Percentiles rank a stretch among this genome's conserved stretches.
Evolutionary conservation across 1,284 basidiomycete genomes (phyloP).

Genomic region (Trametes versicolor): DNA sequence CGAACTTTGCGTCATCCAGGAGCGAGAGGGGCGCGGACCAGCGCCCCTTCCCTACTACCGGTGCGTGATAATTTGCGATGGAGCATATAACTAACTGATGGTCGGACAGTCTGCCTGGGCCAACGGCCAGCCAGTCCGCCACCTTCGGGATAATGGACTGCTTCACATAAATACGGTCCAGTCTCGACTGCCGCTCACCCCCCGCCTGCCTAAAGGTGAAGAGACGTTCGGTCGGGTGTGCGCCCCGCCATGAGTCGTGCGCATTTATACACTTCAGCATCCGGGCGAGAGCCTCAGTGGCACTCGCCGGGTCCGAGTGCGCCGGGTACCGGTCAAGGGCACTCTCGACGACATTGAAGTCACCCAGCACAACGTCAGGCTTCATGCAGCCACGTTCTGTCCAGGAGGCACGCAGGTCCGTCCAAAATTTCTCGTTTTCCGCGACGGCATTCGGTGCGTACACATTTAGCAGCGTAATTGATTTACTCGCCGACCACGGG

Average conservation of each 20-base stretch:
- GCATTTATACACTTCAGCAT: constrained; percentile 28
- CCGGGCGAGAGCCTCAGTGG: constrained; percentile 1
- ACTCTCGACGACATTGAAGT: constrained; percentile 54
- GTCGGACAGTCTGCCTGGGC: not conserved
- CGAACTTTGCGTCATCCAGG: constrained; percentile 34
- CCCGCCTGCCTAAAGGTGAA: constrained; percentile 43
- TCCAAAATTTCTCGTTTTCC: constrained; percentile 46
- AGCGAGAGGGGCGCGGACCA: constrained; percentile 41
- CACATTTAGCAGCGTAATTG: constrained; percentile 41
- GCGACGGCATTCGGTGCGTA: constrained; percentile 48
- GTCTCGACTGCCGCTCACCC: constrained; percentile 40
- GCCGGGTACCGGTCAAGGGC: constrained; percentile 46
- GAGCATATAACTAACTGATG: constrained; percentile 37
- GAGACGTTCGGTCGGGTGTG: constrained; percentile 36
- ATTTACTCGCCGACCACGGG: constrained; percentile 33
- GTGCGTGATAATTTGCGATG: constrained; percentile 35
- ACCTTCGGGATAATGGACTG: constrained; percentile 37
- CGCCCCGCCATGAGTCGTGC: constrained; percentile 47
- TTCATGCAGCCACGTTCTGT: constrained; percentile 8
- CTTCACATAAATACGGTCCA: constrained; percentile 43
- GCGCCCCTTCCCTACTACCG: constrained; percentile 43
- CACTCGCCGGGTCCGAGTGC: constrained; percentile 31
- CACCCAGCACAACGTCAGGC: constrained; percentile 49
- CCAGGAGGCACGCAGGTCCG: constrained; percentile 26
- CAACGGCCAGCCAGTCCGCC: constrained; percentile 40